These are phyloP conservation scores for Nicotiana noctiflora DNA, from an alignment of 257 asterid genomes.

Conservation along the genomic window DNA sequence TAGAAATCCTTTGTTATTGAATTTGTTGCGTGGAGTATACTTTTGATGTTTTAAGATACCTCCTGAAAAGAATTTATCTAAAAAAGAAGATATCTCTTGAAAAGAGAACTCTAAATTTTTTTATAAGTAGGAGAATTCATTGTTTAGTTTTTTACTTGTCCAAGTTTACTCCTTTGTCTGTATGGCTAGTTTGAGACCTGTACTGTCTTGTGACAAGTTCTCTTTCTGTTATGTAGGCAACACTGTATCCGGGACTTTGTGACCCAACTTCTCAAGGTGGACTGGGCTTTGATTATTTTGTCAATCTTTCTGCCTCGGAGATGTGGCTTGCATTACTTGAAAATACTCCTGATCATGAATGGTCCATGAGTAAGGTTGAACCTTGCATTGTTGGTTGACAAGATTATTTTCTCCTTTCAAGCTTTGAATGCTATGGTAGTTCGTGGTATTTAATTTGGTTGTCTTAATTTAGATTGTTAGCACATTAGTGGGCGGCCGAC, in stretches of 20 bases:
- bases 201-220: slow-evolving; percentile 9
- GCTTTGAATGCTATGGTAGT: background rate
- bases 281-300: slow-evolving; percentile 88
- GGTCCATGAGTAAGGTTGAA: slow-evolving; percentile 96
- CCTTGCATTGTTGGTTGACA: background rate
- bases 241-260: slow-evolving; percentile 91
- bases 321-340: slow-evolving; percentile 73
- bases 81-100: background rate
- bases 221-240: slow-evolving; percentile 46
- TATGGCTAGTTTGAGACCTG: background rate
- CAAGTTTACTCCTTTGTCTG: slow-evolving; percentile 3
- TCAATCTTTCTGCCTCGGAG: slow-evolving; percentile 86
- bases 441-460: slow-evolving; percentile 8
- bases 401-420: slow-evolving; percentile 6
- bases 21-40: background rate
- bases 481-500: slow-evolving; percentile 51
- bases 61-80: background rate
- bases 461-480: slow-evolving; percentile 55
- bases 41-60: slow-evolving; percentile 9
- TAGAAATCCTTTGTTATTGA: background rate
- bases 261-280: slow-evolving; percentile 93
- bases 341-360: slow-evolving; percentile 70
- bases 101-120: background rate
- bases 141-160: slow-evolving; percentile 1
- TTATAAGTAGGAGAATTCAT: background rate